Conservation (phyloP, 192 early-diverging fungal genomes). For the Linnemannia zychae region DNA sequence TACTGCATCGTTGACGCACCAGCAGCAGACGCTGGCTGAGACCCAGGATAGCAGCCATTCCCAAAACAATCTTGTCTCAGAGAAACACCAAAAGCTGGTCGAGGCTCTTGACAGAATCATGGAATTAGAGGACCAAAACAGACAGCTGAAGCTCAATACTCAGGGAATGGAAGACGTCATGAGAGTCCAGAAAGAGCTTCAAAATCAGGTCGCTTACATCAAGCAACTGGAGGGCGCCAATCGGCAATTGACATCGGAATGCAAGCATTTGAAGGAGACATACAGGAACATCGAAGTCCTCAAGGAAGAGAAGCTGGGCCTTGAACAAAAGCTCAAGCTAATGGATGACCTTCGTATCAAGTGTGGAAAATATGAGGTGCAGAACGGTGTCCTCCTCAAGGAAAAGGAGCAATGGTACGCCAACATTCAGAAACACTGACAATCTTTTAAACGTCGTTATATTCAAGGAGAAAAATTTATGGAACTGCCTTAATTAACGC, state of each 20-base stretch:
- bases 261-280: slow-evolving; percentile 57
- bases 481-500: neutral
- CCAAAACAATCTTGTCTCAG: slow-evolving; percentile 32
- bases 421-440: neutral
- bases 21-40: slow-evolving; percentile 28
- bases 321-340: slow-evolving; percentile 70
- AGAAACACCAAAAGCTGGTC: slow-evolving; percentile 36
- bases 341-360: slow-evolving; percentile 66
- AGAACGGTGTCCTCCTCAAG: slow-evolving; percentile 58
- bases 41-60: slow-evolving; percentile 35
- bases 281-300: slow-evolving; percentile 65
- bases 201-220: slow-evolving; percentile 67
- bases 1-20: slow-evolving; percentile 30
- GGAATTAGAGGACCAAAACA: slow-evolving; percentile 43
- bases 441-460: neutral
- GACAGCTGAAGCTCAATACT: slow-evolving; percentile 29
- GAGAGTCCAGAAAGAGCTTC: slow-evolving; percentile 60
- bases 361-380: slow-evolving; percentile 61
- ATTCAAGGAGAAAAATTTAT: neutral
- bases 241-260: slow-evolving; percentile 65
- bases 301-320: slow-evolving; percentile 63
- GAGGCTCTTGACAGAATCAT: slow-evolving; percentile 25
- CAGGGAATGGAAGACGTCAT: slow-evolving; percentile 40
- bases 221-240: slow-evolving; percentile 66
- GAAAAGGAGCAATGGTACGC: slow-evolving; percentile 72